phyloP scores from a whole-genome alignment of 1,284 basidiomycete species.

The Sporisorium sorghi region DNA sequence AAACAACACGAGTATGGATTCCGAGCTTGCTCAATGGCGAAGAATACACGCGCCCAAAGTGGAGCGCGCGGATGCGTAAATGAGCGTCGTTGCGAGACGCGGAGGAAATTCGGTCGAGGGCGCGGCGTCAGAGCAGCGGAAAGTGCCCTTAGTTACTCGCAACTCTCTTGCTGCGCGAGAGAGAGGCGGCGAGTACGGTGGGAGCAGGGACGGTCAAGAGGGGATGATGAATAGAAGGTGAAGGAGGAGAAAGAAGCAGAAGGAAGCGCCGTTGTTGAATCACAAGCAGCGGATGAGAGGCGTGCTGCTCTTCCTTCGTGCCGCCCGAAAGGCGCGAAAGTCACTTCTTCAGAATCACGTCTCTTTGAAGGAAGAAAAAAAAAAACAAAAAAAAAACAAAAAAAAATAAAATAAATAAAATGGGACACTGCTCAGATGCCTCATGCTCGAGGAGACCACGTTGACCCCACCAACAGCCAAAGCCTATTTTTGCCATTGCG shows the following conservation, averaged over 20 bases:
- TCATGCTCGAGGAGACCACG: too few relatives aligned
- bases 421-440: constrained; percentile 7
- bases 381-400: too few relatives aligned
- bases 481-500: too few relatives aligned
- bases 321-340: background rate
- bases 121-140: background rate
- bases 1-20: background rate
- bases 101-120: constrained; percentile 23
- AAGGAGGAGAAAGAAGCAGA: background rate
- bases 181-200: background rate
- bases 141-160: constrained; percentile 7
- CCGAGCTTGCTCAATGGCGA: background rate
- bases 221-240: too few relatives aligned
- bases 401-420: constrained; percentile 3
- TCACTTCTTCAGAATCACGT: background rate
- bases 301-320: too few relatives aligned
- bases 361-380: background rate
- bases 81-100: constrained; percentile 32
- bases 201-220: constrained; percentile 1
- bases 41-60: constrained; percentile 27
- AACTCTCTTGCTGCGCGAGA: background rate
- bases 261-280: background rate
- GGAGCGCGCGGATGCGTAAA: constrained; percentile 47
- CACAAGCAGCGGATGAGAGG: background rate
- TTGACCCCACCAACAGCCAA: background rate